Percentiles rank a stretch among this genome's conserved stretches.
These are phyloP conservation scores for Tolypocladium pustulatum DNA, from an alignment of 2,329 filamentous ascomycete genomes.

Conservation along the genomic window DNA sequence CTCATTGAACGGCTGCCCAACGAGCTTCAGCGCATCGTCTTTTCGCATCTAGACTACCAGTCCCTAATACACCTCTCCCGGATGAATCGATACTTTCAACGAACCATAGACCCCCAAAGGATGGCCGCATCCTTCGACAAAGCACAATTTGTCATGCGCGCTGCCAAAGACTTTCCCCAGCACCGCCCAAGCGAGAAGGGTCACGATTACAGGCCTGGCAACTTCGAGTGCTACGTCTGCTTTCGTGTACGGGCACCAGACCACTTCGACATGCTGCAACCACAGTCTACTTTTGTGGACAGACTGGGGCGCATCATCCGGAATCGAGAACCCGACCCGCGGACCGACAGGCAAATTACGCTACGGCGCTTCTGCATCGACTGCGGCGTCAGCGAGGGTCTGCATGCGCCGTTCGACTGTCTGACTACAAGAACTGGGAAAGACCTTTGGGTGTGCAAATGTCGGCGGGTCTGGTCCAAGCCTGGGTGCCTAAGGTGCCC, in stretches of 20 bases:
- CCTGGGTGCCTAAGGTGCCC: conserved; percentile 22
- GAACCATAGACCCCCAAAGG: conserved; percentile 18
- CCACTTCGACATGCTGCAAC: conserved; percentile 26
- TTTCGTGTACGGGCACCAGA: conserved; percentile 27
- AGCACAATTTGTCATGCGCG: conserved; percentile 28
- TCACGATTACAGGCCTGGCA: conserved; percentile 26
- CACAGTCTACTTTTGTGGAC: conserved; percentile 21
- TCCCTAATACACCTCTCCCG: conserved; percentile 28
- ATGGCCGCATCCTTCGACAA: conserved; percentile 26
- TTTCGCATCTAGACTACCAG: conserved; percentile 26
- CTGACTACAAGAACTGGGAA: conserved; percentile 25
- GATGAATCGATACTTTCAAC: conserved; percentile 23
- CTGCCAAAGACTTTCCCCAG: conserved; percentile 28
- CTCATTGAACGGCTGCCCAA: conserved; percentile 21
- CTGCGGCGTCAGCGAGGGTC: conserved; percentile 26
- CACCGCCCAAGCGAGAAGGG: conserved; percentile 27
- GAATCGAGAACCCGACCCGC: conserved; percentile 15
- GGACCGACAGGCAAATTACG: conserved; percentile 16
- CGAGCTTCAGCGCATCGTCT: conserved; percentile 22
- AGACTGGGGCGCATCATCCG: conserved; percentile 16
- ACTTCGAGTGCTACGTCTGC: conserved; percentile 31
- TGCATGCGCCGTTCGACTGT: conserved; percentile 26
- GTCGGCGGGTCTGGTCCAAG: conserved; percentile 25
- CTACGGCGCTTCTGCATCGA: conserved; percentile 31
- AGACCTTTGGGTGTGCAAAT: conserved; percentile 29